Percentiles rank a stretch among this genome's conserved stretches.
Evolutionary conservation across 2,329 filamentous ascomycete species (phyloP).

Genomic region (Biscogniauxia marginata): DNA sequence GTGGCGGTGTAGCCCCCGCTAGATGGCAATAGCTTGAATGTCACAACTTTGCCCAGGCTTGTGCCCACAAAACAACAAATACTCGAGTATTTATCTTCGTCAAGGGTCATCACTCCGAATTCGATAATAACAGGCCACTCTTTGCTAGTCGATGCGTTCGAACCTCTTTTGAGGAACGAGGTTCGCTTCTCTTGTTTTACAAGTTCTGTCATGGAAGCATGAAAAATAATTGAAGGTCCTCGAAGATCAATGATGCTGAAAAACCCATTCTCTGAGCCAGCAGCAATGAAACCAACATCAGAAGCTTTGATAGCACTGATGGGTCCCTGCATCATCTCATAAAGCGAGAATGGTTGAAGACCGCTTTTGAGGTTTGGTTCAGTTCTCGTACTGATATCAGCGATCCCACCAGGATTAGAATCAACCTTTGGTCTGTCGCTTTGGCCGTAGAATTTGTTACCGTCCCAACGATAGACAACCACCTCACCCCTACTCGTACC

Average conservation of each 20-base stretch:
- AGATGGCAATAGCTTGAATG: constrained; percentile 85
- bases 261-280: constrained; percentile 79
- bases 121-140: constrained; percentile 83
- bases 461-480: constrained; percentile 83
- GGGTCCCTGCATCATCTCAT: constrained; percentile 80
- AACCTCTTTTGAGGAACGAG: constrained; percentile 64
- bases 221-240: constrained; percentile 81
- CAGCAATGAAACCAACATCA: constrained; percentile 89
- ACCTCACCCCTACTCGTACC: constrained; percentile 83
- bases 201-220: constrained; percentile 69
- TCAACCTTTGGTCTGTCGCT: constrained; percentile 54
- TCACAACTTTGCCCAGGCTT: constrained; percentile 76
- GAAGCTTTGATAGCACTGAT: constrained; percentile 79
- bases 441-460: constrained; percentile 69
- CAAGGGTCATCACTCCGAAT: constrained; percentile 90
- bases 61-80: constrained; percentile 92
- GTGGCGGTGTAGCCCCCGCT: constrained; percentile 70
- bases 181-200: constrained; percentile 72
- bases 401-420: constrained; percentile 67
- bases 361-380: constrained; percentile 77
- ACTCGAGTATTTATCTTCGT: constrained; percentile 93
- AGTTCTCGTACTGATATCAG: constrained; percentile 69
- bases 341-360: constrained; percentile 73
- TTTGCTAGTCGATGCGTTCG: constrained; percentile 44
- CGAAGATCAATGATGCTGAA: constrained; percentile 84